Percentiles rank a stretch among this genome's conserved stretches.
phyloP scores from a whole-genome alignment of 441 rosid species.

The Rhodomyrtus psidioides region DNA sequence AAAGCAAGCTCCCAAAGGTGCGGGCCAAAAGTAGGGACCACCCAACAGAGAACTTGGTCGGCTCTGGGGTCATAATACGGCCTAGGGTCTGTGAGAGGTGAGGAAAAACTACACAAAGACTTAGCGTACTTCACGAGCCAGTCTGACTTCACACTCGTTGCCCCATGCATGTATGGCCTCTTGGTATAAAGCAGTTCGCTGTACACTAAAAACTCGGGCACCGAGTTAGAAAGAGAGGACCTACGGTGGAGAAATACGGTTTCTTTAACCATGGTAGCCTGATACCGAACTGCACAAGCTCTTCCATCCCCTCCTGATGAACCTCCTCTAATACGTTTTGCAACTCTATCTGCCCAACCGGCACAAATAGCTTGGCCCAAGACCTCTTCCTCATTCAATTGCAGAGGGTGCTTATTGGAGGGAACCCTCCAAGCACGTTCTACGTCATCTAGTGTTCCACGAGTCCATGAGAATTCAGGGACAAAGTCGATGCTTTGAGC shows the following conservation, averaged over 20 bases:
- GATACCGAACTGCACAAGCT: slow-evolving; percentile 45
- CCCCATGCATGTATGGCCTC: slow-evolving; percentile 83
- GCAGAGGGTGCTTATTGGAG: slow-evolving; percentile 40
- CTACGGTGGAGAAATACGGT: slow-evolving; percentile 65
- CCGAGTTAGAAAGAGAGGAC: slow-evolving; percentile 58
- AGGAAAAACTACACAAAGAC: slow-evolving; percentile 49
- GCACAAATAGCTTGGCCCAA: slow-evolving; percentile 79
- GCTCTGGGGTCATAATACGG: slow-evolving; percentile 48
- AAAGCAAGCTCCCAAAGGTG: slow-evolving; percentile 68
- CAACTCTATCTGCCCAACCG: slow-evolving; percentile 97
- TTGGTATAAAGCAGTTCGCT: slow-evolving; percentile 62
- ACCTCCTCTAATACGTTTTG: slow-evolving; percentile 40
- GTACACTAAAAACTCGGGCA: slow-evolving; percentile 84
- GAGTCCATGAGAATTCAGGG: slow-evolving; percentile 55
- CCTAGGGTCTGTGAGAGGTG: slow-evolving; percentile 51
- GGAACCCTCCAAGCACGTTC: slow-evolving; percentile 58
- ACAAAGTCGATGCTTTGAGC: slow-evolving; percentile 28
- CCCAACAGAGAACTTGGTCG: slow-evolving; percentile 53
- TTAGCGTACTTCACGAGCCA: slow-evolving; percentile 69
- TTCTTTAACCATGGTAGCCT: slow-evolving; percentile 63
- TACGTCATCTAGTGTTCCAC: slow-evolving; percentile 55
- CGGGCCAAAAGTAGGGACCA: slow-evolving; percentile 53
- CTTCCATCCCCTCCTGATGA: slow-evolving; percentile 33
- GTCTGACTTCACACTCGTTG: slow-evolving; percentile 61
- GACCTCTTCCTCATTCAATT: slow-evolving; percentile 61